phyloP scores from a whole-genome alignment of 1,139 yeast species.

The Nadsonia starkeyi-henricii region DNA sequence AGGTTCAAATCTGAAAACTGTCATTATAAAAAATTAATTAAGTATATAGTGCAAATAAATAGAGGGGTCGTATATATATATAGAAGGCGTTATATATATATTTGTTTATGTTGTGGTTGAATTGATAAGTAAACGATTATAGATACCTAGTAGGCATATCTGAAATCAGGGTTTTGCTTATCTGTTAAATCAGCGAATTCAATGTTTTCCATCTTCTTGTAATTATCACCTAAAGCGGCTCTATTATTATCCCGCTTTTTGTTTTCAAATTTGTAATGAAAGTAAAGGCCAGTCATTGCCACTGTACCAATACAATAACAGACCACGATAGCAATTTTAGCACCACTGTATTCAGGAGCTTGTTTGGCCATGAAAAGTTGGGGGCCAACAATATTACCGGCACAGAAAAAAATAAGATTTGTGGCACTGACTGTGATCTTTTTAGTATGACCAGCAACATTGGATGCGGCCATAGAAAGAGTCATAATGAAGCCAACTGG shows the following conservation, averaged over 20 bases:
- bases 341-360: conserved; percentile 39
- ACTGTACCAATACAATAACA: conserved; percentile 17
- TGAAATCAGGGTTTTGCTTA: conserved; percentile 4
- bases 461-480: conserved; percentile 36
- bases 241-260: background rate
- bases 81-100: too few species aligned
- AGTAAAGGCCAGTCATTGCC: background rate
- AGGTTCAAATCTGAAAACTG: too few species aligned
- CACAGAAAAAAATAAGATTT: conserved; percentile 42
- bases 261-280: background rate
- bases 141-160: conserved; percentile 1
- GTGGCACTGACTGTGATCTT: conserved; percentile 32
- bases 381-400: conserved; percentile 46
- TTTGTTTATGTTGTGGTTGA: too few species aligned
- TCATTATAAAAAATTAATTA: too few species aligned
- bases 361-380: conserved; percentile 38
- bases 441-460: conserved; percentile 50
- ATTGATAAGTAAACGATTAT: too few species aligned
- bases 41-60: too few species aligned
- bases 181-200: conserved; percentile 7
- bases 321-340: conserved; percentile 31
- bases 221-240: background rate
- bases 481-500: conserved; percentile 34
- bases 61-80: too few species aligned
- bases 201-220: conserved; percentile 1